Conservation (phyloP, 805 yeast genomes). For the Wickerhamomyces tratensis region DNA sequence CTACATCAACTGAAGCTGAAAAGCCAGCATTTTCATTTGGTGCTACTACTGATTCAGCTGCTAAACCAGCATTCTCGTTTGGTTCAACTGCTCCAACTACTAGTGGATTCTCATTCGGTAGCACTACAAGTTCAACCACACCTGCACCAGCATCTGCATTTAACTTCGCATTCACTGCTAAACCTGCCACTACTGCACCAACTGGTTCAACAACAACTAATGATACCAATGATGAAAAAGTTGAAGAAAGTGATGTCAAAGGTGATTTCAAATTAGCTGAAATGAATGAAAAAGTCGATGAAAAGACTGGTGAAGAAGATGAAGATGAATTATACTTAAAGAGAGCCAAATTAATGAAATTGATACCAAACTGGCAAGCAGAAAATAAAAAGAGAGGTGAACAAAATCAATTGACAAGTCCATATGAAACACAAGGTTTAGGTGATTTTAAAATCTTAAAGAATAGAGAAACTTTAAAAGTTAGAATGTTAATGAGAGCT, state of each 20-base stretch:
- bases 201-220: constrained; percentile 9
- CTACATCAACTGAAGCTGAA: neutral
- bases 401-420: constrained; percentile 15
- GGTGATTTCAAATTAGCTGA: constrained; percentile 35
- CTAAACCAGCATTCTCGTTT: constrained; percentile 15
- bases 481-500: constrained; percentile 72
- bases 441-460: constrained; percentile 75
- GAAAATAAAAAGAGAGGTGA: constrained; percentile 3
- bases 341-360: constrained; percentile 62
- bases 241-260: constrained; percentile 34
- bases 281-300: constrained; percentile 41
- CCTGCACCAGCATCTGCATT: constrained; percentile 4
- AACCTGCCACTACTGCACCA: constrained; percentile 8
- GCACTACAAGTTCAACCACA: neutral
- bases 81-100: constrained; percentile 4
- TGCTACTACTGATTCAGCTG: neutral
- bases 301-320: constrained; percentile 77
- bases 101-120: constrained; percentile 17
- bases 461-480: constrained; percentile 45
- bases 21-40: constrained; percentile 19
- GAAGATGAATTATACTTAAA: constrained; percentile 58
- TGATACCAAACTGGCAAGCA: constrained; percentile 38
- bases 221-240: constrained; percentile 19
- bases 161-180: constrained; percentile 14
- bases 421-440: constrained; percentile 60